Conservation (phyloP, 371 early-diverging fungal genomes). For the Apophysomyces trapeziformis region DNA sequence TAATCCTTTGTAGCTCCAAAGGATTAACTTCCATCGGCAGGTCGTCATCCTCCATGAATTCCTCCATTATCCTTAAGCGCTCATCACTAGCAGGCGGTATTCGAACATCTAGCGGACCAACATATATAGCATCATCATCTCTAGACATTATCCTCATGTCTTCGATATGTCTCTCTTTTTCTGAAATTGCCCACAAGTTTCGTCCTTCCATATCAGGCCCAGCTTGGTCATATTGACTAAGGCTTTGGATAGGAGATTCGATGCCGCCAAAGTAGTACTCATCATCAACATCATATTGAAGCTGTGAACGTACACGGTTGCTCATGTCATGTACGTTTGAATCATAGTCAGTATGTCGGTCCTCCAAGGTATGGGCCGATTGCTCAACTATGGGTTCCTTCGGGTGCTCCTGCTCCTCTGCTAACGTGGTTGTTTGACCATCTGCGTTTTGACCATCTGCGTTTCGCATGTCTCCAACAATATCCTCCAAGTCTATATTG, state of each 20-base stretch:
- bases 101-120: background rate
- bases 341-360: no score
- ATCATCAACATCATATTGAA: background rate
- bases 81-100: background rate
- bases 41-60: background rate
- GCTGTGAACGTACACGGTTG: no score
- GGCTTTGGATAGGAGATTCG: background rate
- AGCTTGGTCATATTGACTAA: background rate
- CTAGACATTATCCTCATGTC: background rate
- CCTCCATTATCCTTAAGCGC: background rate
- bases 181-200: background rate
- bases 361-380: no score
- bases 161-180: background rate
- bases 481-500: no score
- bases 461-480: no score
- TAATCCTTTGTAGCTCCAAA: background rate
- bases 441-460: no score
- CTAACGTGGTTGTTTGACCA: no score
- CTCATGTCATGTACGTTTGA: no score
- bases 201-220: background rate
- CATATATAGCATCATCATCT: background rate
- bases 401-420: no score
- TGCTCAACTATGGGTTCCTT: no score
- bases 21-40: background rate
- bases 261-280: background rate